Evolutionary conservation across 108 stramenopile genomes (phyloP), one percentile per base, ranked within the genome.

Genomic region (Skeletonema costatum): DNA sequence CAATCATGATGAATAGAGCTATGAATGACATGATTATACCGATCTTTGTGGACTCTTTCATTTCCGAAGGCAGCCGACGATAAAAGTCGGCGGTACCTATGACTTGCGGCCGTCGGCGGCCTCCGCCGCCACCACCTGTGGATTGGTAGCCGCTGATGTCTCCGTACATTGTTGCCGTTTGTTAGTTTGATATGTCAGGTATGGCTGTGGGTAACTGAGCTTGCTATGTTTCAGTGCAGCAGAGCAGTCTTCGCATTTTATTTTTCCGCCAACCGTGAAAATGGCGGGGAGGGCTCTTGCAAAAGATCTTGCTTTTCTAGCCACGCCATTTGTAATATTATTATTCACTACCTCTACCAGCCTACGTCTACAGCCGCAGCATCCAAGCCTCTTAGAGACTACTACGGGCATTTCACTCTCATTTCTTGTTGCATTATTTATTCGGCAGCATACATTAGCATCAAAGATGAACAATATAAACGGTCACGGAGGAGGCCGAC

Each of bases 21-120:
- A 87, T 84, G 41, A 94, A 36, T 2, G 89, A 92, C 96, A 97
- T 97, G 70, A 89, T 75, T 9, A 92, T 90, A 21, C 96, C 96
- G 29, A 97, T 56, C 25, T 56, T 56, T 10, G 53, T 56, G 10
- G 21, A 25, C 87, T 90, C 90, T 11, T 87, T 91, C 84, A 91
- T 79, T 82, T 89, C 88, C 51, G 79, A 84, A 25, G 90, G 90
- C 8, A 89, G 87, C 0, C 88, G 88, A 7, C 90, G 87, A 66
- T 89, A 89, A 85, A 91, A 91, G 78, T 91, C 90, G 64, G 88
- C 87, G 1, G 83, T 56, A 25, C 53, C 53, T 9, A 56, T 56
- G 1, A 56, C 53, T 56, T 56, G 53, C 8, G 53, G 53, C 29
- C 53, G 53, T 16, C 53, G 53, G 53, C 53, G 50, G 50, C 17